A percentile compares a stretch with the other conserved stretches of the same genome.
These are phyloP conservation scores for Trichoderma gracile DNA, from an alignment of 2,329 filamentous ascomycete species.

Conservation along the genomic window DNA sequence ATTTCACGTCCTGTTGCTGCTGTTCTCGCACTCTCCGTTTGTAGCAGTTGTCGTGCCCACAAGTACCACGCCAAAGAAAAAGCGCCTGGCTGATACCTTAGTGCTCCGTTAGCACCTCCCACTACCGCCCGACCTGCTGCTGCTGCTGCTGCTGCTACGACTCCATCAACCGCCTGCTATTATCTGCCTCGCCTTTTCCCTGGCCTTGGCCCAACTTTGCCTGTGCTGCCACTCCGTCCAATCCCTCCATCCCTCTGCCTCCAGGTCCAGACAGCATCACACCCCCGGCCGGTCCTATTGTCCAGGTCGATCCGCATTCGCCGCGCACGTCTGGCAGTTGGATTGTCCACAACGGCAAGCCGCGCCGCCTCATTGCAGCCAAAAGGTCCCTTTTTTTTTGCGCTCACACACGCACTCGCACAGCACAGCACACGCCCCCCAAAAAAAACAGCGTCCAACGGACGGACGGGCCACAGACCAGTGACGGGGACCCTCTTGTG, in stretches of 20 bases:
- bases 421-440: slow-evolving; percentile 17
- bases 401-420: too few relatives aligned
- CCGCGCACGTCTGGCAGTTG: slow-evolving; percentile 9
- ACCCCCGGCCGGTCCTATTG: slow-evolving; percentile 1
- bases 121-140: not conserved
- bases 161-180: too few relatives aligned
- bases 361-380: slow-evolving; percentile 24
- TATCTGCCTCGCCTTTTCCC: not conserved
- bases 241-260: not conserved
- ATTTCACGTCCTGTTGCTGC: not conserved
- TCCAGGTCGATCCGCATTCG: slow-evolving; percentile 3
- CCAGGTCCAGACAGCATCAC: not conserved
- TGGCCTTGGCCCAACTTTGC: not conserved
- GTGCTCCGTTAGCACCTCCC: too few relatives aligned
- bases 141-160: too few relatives aligned
- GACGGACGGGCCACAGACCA: slow-evolving; percentile 15
- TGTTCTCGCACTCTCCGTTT: not conserved
- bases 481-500: slow-evolving; percentile 22
- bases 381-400: not conserved
- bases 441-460: slow-evolving; percentile 7
- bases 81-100: too few relatives aligned
- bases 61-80: not conserved
- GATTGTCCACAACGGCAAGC: slow-evolving; percentile 19
- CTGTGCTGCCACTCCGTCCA: not conserved
- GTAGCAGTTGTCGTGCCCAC: not conserved